phyloP scores from a whole-genome alignment of 345 rosid species.

The Clausena lansium region DNA sequence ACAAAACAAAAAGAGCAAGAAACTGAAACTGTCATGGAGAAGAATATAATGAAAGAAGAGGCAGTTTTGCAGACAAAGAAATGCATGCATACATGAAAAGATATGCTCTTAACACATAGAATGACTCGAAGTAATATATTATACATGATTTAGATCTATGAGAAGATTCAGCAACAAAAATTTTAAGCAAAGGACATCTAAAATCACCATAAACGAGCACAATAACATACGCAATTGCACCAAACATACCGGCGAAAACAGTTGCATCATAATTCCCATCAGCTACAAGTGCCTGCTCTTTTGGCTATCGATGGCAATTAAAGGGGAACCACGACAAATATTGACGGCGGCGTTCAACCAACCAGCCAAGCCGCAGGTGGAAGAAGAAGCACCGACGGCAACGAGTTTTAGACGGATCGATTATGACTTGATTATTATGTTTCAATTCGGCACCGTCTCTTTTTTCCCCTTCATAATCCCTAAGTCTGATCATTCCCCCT shows the following conservation, averaged over 20 bases:
- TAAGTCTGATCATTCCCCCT: too few species aligned
- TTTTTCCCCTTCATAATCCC: too few species aligned
- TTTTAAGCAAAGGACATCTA: conserved; percentile 33
- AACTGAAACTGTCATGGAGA: background rate
- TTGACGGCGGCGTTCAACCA: too few species aligned
- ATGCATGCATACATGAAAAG: background rate
- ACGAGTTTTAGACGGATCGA: too few species aligned
- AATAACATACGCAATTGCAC: conserved; percentile 93
- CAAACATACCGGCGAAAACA: conserved; percentile 82
- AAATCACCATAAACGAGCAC: conserved; percentile 45
- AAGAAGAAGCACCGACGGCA: too few species aligned
- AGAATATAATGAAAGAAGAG: background rate
- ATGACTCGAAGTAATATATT: background rate
- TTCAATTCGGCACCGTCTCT: too few species aligned
- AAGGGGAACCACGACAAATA: too few species aligned
- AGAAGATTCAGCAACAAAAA: conserved; percentile 14
- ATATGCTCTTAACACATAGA: background rate
- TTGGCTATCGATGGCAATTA: too few species aligned
- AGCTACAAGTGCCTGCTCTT: too few species aligned
- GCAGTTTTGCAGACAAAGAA: background rate
- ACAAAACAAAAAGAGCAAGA: background rate
- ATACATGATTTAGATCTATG: background rate
- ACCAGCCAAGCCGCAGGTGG: too few species aligned
- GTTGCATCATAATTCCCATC: too few species aligned
- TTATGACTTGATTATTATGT: too few species aligned